Evolutionary conservation across 495 filamentous ascomycete genomes (phyloP).

Genomic region (Penicillium simplicissimum): DNA sequence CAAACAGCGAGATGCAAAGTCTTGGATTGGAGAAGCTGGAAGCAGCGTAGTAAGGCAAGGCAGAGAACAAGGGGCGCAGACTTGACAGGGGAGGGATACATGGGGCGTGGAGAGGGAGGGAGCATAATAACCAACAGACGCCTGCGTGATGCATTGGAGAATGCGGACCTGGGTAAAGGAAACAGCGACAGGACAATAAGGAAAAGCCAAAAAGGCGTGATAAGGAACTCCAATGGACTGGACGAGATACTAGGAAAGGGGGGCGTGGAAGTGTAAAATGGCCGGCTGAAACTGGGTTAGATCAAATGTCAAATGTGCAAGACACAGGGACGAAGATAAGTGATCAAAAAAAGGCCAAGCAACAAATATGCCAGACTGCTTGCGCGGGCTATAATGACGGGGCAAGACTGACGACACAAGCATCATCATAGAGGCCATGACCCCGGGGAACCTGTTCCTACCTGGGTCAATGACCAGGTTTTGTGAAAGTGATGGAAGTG

Average conservation of each 20-base stretch:
- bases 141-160: constrained; percentile 49
- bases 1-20: constrained; percentile 27
- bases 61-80: constrained; percentile 24
- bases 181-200: constrained; percentile 20
- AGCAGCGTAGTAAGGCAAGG: constrained; percentile 24
- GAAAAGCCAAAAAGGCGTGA: constrained; percentile 26
- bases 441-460: constrained; percentile 29
- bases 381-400: background rate
- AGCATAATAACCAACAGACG: constrained; percentile 46
- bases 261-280: constrained; percentile 37
- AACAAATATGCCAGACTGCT: constrained; percentile 16
- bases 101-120: constrained; percentile 16
- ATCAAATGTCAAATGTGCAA: constrained; percentile 28
- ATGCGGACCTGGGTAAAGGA: constrained; percentile 32
- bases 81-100: constrained; percentile 28
- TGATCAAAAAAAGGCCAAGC: background rate
- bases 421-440: constrained; percentile 20
- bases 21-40: constrained; percentile 9
- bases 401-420: constrained; percentile 22
- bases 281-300: constrained; percentile 39
- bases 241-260: constrained; percentile 21
- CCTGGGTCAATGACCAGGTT: constrained; percentile 13
- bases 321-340: constrained; percentile 11
- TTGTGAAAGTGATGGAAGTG: constrained; percentile 20
- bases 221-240: constrained; percentile 24